phyloP scores from a whole-genome alignment of 2,329 filamentous ascomycete species.

The Helicocarpus griseus region DNA sequence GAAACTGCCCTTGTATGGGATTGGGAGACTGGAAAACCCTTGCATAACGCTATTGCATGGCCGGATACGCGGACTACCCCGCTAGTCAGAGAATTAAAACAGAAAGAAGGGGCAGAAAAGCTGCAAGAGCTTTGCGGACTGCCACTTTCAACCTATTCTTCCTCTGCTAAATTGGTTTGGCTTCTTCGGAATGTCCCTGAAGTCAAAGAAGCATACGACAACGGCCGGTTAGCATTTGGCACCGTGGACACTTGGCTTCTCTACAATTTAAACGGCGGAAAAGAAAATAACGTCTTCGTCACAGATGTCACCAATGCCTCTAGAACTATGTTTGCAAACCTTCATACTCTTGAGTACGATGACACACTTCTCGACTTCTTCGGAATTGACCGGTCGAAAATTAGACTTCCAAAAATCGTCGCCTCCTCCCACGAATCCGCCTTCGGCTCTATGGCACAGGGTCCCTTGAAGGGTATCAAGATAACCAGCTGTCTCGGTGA shows the following conservation, averaged over 20 bases:
- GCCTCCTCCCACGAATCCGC: conserved; percentile 65
- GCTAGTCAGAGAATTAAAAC: conserved; percentile 68
- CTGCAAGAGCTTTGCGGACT: conserved; percentile 66
- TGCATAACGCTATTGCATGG: conserved; percentile 84
- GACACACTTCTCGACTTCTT: conserved; percentile 70
- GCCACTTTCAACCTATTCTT: conserved; percentile 80
- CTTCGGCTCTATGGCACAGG: conserved; percentile 59
- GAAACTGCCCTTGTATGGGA: conserved; percentile 87
- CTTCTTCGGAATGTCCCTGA: conserved; percentile 60
- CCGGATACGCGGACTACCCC: conserved; percentile 72
- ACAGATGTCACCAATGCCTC: conserved; percentile 84
- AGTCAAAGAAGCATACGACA: conserved; percentile 66
- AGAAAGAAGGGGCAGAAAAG: conserved; percentile 55
- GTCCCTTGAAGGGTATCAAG: conserved; percentile 56
- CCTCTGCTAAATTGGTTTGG: conserved; percentile 77
- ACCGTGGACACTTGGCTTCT: conserved; percentile 85
- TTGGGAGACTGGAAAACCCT: conserved; percentile 63
- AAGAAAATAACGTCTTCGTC: conserved; percentile 58
- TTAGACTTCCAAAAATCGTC: conserved; percentile 72
- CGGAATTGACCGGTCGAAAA: conserved; percentile 58
- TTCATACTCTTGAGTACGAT: conserved; percentile 71
- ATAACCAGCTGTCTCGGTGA: conserved; percentile 83
- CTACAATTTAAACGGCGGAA: conserved; percentile 67
- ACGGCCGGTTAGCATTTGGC: conserved; percentile 67
- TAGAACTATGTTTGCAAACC: conserved; percentile 90